A percentile compares a stretch with the other conserved stretches of the same genome.
These are phyloP conservation scores for Cytospora paraplurivora DNA, from an alignment of 2,329 filamentous ascomycete genomes.

Conservation along the genomic window DNA sequence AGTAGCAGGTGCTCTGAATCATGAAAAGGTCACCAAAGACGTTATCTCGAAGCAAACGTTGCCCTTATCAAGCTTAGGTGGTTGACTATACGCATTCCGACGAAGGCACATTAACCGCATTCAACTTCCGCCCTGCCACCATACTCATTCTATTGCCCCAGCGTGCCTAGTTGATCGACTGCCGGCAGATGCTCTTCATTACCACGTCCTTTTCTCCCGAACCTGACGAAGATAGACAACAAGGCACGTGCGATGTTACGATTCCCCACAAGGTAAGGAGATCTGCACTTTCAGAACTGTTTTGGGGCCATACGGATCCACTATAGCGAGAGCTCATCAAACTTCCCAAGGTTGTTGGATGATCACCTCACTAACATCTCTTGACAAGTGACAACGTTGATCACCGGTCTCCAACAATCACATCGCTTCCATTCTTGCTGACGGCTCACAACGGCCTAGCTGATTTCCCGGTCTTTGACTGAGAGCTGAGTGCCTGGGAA, in stretches of 20 bases:
- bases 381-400: neutral
- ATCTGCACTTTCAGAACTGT: slow-evolving; percentile 15
- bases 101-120: slow-evolving; percentile 1
- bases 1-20: neutral
- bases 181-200: slow-evolving; percentile 19
- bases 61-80: neutral
- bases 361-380: slow-evolving; percentile 6
- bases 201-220: slow-evolving; percentile 14
- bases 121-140: slow-evolving; percentile 6
- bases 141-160: slow-evolving; percentile 7
- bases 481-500: neutral
- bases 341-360: slow-evolving; percentile 4
- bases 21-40: neutral
- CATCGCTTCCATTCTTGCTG: neutral
- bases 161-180: slow-evolving; percentile 4
- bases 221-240: slow-evolving; percentile 25
- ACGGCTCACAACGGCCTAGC: neutral
- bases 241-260: slow-evolving; percentile 26
- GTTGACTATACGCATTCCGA: neutral
- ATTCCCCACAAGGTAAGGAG: slow-evolving; percentile 24
- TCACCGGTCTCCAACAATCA: neutral
- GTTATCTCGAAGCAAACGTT: slow-evolving; percentile 2
- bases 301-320: slow-evolving; percentile 15
- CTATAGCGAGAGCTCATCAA: slow-evolving; percentile 11
- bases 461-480: neutral